Base-by-base conservation (phyloP, 805 yeast species). In the Kockiozyma suomiensis region DNA sequence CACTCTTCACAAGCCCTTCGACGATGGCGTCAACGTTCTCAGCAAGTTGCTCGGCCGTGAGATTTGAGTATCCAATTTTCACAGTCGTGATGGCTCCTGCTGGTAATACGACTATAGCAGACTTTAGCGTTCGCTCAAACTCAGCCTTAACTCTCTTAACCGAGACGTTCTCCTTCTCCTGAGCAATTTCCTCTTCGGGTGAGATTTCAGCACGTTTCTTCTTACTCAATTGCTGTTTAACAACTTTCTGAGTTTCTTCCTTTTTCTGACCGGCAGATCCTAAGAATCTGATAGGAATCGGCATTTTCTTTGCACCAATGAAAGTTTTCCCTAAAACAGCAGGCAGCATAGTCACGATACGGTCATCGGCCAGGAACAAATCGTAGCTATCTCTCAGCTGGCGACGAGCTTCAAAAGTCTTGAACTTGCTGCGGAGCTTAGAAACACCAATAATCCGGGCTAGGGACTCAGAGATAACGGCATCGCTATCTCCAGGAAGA, bases 341-440 rank as follows among this genome's bases (percentile, higher is more conserved):
- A 50, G 99, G 99, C 75, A 94, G 80, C 61, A 88, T 78, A 30
- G 91, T 84, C 55, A 90, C 79, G 48, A 93, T 78, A 38, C 86
- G 85, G 64, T 91, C 97, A 75, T 94, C 99, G 54, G 90, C 86
- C 45, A 94, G 72, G 73, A 94, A 89, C 62, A 90, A 66, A 69
- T 91, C 96, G 71, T 82, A 88, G 59, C 83, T 85, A 15, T 79
- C 73, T 45, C 81, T 74, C 61, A 94, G 82, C 64, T 85, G 86
- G 73, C 97, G 85, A 73, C 91, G 85, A 61, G 91, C 86, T 74
- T 94, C 97, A 69, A 78, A 94, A n/a, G 89, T 83, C 76, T 90
- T 90, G 80, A 85, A 93, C 62, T 86, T 87, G 35, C 91, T 88
- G 73, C 90, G 90, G 65, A 94, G 79, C 67, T 90, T 87, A 48